A percentile compares a stretch with the other conserved stretches of the same genome.
Conservation (phyloP, 306 rosid genomes). For the Casuarina glauca region DNA sequence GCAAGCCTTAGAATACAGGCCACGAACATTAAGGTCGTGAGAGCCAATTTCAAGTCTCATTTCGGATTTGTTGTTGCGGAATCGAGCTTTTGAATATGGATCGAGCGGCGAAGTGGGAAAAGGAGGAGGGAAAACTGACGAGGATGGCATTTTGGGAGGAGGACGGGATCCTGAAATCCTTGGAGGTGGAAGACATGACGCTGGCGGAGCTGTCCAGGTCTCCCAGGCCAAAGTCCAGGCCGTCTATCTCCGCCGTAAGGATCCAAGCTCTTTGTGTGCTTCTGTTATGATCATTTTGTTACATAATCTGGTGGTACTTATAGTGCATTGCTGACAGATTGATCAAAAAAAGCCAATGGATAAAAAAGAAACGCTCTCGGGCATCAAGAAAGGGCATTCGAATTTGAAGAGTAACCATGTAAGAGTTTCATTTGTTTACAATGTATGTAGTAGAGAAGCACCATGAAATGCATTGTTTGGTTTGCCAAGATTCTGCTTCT, state of each 20-base stretch:
- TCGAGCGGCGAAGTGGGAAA: slow-evolving; percentile 15
- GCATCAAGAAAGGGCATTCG: slow-evolving; percentile 33
- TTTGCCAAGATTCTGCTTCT: background rate
- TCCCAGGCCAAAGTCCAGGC: slow-evolving; percentile 27
- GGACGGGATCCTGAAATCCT: background rate
- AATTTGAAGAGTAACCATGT: slow-evolving; percentile 47
- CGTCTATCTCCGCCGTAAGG: slow-evolving; percentile 27
- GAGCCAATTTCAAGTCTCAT: no score
- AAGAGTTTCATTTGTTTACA: slow-evolving; percentile 16
- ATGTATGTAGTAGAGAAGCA: no score
- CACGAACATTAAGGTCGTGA: no score
- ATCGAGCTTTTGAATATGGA: slow-evolving; percentile 14
- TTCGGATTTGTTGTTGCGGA: slow-evolving; percentile 12
- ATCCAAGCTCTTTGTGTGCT: slow-evolving; percentile 13
- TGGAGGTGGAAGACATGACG: slow-evolving; percentile 28
- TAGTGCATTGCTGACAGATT: slow-evolving; percentile 46
- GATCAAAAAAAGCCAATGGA: slow-evolving; percentile 42
- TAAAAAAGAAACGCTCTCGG: slow-evolving; percentile 38
- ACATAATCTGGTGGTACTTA: slow-evolving; percentile 14
- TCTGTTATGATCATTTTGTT: background rate
- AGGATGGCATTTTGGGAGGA: slow-evolving; percentile 23
- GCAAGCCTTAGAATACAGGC: no score
- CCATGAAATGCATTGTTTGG: background rate
- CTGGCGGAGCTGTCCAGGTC: slow-evolving; percentile 30
- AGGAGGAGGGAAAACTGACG: background rate